Evolutionary conservation across 306 rosid species (phyloP).

Genomic region (Prunus mongolica): DNA sequence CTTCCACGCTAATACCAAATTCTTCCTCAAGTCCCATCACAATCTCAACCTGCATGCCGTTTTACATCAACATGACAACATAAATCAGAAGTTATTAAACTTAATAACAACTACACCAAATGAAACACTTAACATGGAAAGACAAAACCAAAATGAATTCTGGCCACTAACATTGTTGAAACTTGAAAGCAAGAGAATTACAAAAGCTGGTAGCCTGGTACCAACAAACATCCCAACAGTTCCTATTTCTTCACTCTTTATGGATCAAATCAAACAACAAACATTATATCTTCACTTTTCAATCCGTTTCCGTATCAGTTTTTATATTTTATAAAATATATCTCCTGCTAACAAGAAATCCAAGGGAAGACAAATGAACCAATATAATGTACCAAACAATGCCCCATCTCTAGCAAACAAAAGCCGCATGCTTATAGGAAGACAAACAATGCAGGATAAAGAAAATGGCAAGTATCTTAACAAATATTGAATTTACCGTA

Average conservation of each 20-base stretch:
- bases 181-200: background rate
- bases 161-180: background rate
- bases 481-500: slow-evolving; percentile 42
- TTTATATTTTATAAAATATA: background rate
- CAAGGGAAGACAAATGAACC: background rate
- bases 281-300: too few relatives aligned
- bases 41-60: slow-evolving; percentile 59
- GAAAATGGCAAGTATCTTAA: background rate
- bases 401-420: background rate
- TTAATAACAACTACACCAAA: background rate
- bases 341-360: background rate
- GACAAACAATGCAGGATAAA: background rate
- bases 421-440: background rate
- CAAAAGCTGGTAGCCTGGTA: background rate
- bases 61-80: background rate
- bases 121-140: background rate
- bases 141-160: background rate
- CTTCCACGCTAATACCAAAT: slow-evolving; percentile 69
- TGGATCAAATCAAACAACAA: background rate
- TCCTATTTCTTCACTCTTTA: background rate
- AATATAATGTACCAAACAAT: background rate
- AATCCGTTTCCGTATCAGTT: too few relatives aligned
- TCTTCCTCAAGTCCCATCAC: slow-evolving; percentile 86
- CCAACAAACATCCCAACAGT: background rate
- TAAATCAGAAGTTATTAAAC: background rate